Base-by-base conservation (phyloP, 208 protist genomes). In the Acanthamoeba healyi region DNA sequence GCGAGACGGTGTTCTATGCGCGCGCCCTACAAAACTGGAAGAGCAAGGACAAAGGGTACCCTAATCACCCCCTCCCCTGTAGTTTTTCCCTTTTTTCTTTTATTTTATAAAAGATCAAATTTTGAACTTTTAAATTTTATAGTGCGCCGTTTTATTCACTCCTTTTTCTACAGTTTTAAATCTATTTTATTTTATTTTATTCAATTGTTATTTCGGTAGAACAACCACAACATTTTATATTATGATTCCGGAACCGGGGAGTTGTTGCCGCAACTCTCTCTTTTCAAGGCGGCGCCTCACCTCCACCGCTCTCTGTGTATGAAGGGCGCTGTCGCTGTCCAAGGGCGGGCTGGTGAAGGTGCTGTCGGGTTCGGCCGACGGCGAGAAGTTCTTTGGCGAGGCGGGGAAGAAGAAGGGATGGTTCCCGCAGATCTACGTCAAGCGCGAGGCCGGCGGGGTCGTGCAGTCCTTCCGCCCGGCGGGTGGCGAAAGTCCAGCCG, bases 391-490 rank as follows among this genome's bases (percentile, higher is more conserved):
- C 44, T 89, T 89, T 14, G 81, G 81, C 51, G 81, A 89, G 81
- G 54, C 36, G 17, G 81, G 81, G 42, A 89, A 89, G 54, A 89
- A 89, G 81, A 89, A 44, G 44, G 81, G 81, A 40, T 89, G 81
- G 81, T 89, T 89, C 44, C 81, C 81, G 19, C 81, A 89, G 49
- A 65, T 89, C 81, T 89, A 89, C 81, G 81, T 89, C 46, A 89
- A 89, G 81, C 44, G 81, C 0, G 81, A 89, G 34, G 54, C 38
- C 70, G 70, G 38, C n/a, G 34, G 38, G 22, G 36, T 81, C 38
- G 70, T 81, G 70, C 70, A 81, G 36, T 81, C 70, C 40, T 81
- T 81, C 24, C 29, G 36, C 19, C 38, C 38, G 17, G 29, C 10
- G 0, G 67, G 15, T 17, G 32, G 19, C 19, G 70, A 26, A n/a